Evolutionary conservation across 805 yeast species (phyloP).

Genomic region (Saccharomycopsis microspora): DNA sequence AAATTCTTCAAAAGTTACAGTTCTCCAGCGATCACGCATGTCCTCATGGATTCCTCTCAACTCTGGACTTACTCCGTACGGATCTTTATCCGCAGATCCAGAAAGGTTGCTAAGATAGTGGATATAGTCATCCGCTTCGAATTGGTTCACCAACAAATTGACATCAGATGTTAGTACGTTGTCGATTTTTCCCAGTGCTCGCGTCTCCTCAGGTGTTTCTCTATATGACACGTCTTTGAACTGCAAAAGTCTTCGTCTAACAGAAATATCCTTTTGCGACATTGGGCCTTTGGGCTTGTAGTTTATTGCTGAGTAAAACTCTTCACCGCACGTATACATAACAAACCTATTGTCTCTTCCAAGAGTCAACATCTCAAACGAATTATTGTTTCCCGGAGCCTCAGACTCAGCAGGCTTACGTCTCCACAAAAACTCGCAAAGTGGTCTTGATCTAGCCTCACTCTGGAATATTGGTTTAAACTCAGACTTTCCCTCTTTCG

Average conservation of each 20-base stretch:
- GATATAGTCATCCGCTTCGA: conserved; percentile 23
- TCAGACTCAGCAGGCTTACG: conserved; percentile 38
- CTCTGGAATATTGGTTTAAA: no score
- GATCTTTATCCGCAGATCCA: neutral
- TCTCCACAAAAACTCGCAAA: conserved; percentile 86
- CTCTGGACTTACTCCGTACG: no score
- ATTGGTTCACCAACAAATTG: conserved; percentile 29
- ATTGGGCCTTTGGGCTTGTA: conserved; percentile 28
- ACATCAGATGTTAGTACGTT: conserved; percentile 30
- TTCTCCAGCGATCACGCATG: no score
- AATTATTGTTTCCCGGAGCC: conserved; percentile 47
- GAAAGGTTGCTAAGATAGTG: neutral
- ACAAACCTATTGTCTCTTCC: conserved; percentile 77
- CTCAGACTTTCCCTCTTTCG: conserved; percentile 1
- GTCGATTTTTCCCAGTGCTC: conserved; percentile 23
- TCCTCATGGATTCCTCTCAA: no score
- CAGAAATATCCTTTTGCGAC: conserved; percentile 24
- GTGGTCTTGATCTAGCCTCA: conserved; percentile 74
- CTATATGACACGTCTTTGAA: conserved; percentile 38
- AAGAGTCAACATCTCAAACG: conserved; percentile 91
- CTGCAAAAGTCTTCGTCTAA: neutral
- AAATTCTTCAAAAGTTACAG: no score
- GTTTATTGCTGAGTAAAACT: conserved; percentile 34
- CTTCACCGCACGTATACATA: conserved; percentile 60
- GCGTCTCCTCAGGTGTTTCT: conserved; percentile 27